Percentiles rank a stretch among this genome's conserved stretches.
phyloP scores from a whole-genome alignment of 78 protist species.

The Dictyostelium capitatum region DNA sequence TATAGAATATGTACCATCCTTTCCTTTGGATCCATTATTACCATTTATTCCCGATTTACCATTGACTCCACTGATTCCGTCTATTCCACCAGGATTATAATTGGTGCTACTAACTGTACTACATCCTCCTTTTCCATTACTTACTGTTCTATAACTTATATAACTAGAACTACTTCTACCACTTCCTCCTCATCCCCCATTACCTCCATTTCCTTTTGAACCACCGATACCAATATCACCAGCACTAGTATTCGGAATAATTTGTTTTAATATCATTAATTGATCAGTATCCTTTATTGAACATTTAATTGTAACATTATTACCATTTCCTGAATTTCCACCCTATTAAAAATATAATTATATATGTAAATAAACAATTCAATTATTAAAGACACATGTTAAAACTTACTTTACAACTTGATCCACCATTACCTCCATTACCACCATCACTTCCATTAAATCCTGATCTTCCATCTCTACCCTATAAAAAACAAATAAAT shows the following conservation, averaged over 20 bases:
- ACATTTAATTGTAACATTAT: not conserved
- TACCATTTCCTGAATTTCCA: conserved; percentile 61
- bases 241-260: conserved; percentile 2
- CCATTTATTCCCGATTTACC: conserved; percentile 26
- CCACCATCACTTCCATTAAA: too few species aligned
- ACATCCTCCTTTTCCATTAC: conserved; percentile 13
- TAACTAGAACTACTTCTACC: not conserved
- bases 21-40: conserved; percentile 10
- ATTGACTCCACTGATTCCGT: conserved; percentile 2
- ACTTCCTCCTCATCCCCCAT: not conserved
- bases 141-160: not conserved
- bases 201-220: not conserved
- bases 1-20: conserved; percentile 6
- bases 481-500: too few species aligned
- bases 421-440: conserved; percentile 24
- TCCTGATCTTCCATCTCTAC: too few species aligned
- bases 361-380: not conserved
- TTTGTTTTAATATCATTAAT: conserved; percentile 56
- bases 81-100: not conserved
- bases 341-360: not conserved
- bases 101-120: not conserved
- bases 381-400: too few species aligned
- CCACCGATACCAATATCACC: conserved; percentile 54
- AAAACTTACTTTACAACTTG: too few species aligned
- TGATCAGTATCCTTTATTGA: conserved; percentile 32